Evolutionary conservation across 257 asterid genomes (phyloP), one percentile per base, ranked within the genome.

Genomic region (Nicotiana tomentosiformis): DNA sequence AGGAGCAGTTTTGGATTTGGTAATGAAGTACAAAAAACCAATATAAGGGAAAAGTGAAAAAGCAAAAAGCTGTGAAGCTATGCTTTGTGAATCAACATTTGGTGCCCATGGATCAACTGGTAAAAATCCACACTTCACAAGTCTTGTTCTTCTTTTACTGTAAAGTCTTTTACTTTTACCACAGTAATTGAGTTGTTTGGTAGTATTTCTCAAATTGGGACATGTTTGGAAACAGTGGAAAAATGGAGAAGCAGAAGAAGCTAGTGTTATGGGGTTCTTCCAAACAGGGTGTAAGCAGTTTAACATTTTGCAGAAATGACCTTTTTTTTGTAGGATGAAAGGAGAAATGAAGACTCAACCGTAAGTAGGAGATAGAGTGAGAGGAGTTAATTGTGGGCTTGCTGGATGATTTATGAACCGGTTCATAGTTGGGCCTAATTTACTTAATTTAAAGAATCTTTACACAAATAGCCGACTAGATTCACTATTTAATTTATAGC

Each of bases 41-140:
- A 96, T 64, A 66, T 93, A 94, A 53, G 98, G 99, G 72, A 94
- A 91, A 82, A 94, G 90, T 26, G 99, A 96, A 68, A 94, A 82
- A 53, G 97, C 99, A 77, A 93, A 94, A 55, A 96, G 92, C 94
- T 90, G 98, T 1, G 99, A 87, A 66, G 99, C 98, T 78, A 92
- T 88, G 92, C 94, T 91, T 77, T 88, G 90, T 17, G 98, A 90
- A 88, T 94, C 97, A 61, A 96, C 49, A 84, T 78, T 90, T n/a
- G 97, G 98, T 18, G 97, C 94, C 97, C 99, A 95, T 82, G 97
- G 99, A 89, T 95, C 99, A 87, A 95, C 97, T 4, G 93, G 97
- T 77, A 91, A 49, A 83, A 89, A 87, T 0, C 91, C 93, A 77
- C 86, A 81, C 1, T 43, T 43, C 29, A 87, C 80, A 15, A 78